A percentile compares a stretch with the other conserved stretches of the same genome.
These are phyloP conservation scores for Dichomitus squalens DNA, from an alignment of 1,284 basidiomycete species.

Conservation along the genomic window DNA sequence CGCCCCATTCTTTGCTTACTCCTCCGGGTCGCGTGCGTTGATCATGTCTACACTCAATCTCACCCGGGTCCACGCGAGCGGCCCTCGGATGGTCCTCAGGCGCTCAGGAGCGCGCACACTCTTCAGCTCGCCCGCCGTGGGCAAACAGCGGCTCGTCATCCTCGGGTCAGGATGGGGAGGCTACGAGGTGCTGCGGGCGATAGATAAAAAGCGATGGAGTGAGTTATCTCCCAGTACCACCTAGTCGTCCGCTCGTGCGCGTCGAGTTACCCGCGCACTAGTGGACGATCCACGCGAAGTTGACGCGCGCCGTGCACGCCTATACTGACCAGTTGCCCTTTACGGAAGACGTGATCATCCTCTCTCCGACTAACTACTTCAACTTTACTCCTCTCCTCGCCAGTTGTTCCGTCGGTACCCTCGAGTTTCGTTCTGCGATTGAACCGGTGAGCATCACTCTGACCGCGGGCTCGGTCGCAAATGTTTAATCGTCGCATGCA, in stretches of 20 bases:
- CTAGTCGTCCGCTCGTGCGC: too few relatives aligned
- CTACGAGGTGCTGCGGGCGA: slow-evolving; percentile 65
- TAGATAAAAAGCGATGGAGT: slow-evolving; percentile 74
- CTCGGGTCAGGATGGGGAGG: slow-evolving; percentile 88
- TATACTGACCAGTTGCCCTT: slow-evolving; percentile 3
- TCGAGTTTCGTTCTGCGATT: slow-evolving; percentile 80
- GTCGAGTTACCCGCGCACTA: not conserved
- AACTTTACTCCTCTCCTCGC: slow-evolving; percentile 85
- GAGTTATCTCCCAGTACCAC: slow-evolving; percentile 26
- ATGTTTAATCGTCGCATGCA: slow-evolving; percentile 25
- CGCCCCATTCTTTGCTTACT: not conserved
- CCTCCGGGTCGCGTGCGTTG: not conserved
- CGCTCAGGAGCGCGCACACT: slow-evolving; percentile 22
- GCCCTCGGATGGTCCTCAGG: not conserved
- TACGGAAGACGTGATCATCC: slow-evolving; percentile 62
- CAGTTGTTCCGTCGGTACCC: slow-evolving; percentile 77
- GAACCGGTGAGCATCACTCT: slow-evolving; percentile 63
- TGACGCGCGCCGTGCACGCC: not conserved
- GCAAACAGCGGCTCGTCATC: slow-evolving; percentile 73
- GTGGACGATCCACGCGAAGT: not conserved
- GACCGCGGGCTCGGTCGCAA: not conserved
- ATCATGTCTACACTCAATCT: not conserved
- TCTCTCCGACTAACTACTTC: slow-evolving; percentile 81
- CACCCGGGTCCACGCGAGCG: too few relatives aligned
- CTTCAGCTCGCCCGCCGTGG: slow-evolving; percentile 26